Conservation (phyloP, 78 protist species). For the Bigelowiella natans region DNA sequence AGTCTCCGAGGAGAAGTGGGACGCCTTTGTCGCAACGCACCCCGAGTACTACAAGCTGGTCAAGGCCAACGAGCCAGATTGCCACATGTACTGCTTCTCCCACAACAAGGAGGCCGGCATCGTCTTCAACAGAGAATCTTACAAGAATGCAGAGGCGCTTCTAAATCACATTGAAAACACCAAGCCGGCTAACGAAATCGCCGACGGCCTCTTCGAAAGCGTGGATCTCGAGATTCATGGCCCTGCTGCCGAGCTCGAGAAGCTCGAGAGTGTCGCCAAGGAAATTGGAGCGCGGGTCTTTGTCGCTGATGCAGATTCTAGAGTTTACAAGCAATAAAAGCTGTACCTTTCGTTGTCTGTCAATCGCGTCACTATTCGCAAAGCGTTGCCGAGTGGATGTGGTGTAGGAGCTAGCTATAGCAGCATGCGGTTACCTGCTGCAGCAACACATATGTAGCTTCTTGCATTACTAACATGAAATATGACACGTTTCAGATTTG, state of each 20-base stretch:
- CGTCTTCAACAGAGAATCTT: neutral
- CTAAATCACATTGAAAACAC: neutral
- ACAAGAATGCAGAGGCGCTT: neutral
- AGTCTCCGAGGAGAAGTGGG: neutral
- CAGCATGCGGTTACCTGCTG: too few relatives aligned
- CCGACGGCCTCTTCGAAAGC: neutral
- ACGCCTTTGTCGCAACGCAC: too few relatives aligned
- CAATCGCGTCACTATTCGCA: too few relatives aligned
- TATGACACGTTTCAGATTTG: too few relatives aligned
- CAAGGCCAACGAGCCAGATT: neutral
- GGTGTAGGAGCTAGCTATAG: too few relatives aligned
- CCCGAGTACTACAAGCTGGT: too few relatives aligned
- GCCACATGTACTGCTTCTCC: neutral
- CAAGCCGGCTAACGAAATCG: neutral
- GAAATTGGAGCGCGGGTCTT: neutral
- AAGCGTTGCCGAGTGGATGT: too few relatives aligned
- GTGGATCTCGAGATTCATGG: neutral
- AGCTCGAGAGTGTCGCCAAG: neutral
- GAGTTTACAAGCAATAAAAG: too few relatives aligned
- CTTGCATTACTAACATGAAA: too few relatives aligned
- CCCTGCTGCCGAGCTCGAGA: neutral
- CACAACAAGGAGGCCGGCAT: neutral
- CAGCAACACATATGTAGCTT: too few relatives aligned
- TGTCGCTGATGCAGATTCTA: too few relatives aligned
- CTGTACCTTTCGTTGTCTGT: too few relatives aligned